Conservation (phyloP, 371 early-diverging fungal species). For the Mortierella sp. region DNA sequence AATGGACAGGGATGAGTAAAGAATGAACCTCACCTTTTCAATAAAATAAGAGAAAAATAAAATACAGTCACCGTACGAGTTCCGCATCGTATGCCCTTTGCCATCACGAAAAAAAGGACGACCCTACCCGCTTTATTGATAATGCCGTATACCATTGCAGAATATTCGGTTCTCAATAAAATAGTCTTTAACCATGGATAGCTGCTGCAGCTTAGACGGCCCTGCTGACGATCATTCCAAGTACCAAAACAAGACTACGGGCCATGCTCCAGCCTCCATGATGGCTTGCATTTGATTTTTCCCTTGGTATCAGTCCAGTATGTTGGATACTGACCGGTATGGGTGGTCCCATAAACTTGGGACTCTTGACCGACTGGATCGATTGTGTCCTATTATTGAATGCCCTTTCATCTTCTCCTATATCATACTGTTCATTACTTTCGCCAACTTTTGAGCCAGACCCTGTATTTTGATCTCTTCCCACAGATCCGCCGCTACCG, state of each 20-base stretch:
- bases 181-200: background rate
- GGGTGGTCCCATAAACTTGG: slow-evolving; percentile 9
- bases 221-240: background rate
- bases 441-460: background rate
- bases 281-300: background rate
- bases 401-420: background rate
- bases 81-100: background rate
- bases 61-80: slow-evolving; percentile 3
- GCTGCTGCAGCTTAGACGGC: no score
- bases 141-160: no score
- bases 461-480: background rate
- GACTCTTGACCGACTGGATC: slow-evolving; percentile 13
- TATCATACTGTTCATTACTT: background rate
- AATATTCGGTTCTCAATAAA: background rate
- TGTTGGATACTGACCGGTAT: slow-evolving; percentile 14
- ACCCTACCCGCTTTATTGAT: background rate
- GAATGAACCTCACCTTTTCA: background rate
- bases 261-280: background rate
- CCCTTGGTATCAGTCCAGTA: slow-evolving; percentile 35
- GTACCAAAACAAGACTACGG: background rate
- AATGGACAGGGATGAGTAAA: background rate
- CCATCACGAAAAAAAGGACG: no score
- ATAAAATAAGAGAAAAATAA: background rate
- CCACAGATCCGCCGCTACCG: background rate
- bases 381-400: background rate